phyloP scores from a whole-genome alignment of 108 stramenopile genomes.

The Chaetoceros muelleri region DNA sequence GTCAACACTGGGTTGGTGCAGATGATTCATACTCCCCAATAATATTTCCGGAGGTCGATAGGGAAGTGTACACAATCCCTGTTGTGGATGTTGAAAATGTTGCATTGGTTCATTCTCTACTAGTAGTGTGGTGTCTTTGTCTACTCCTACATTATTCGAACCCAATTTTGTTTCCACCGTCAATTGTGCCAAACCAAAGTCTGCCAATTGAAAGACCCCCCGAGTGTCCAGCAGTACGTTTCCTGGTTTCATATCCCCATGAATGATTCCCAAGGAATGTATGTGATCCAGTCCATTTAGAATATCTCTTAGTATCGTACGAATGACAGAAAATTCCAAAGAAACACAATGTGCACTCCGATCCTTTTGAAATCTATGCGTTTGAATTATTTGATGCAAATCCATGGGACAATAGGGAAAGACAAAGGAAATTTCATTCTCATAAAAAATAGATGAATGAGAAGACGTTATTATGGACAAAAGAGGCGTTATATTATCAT shows the following conservation, averaged over 20 bases:
- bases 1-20: constrained; percentile 36
- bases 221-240: constrained; percentile 51
- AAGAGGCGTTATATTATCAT: constrained; percentile 29
- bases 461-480: constrained; percentile 11
- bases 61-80: constrained; percentile 57
- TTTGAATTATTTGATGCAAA: constrained; percentile 37
- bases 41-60: constrained; percentile 76
- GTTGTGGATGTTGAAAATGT: background rate
- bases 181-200: constrained; percentile 66
- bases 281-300: constrained; percentile 76
- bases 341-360: constrained; percentile 9
- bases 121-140: too few relatives aligned
- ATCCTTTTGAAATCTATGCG: constrained; percentile 26
- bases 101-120: constrained; percentile 14
- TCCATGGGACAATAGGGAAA: constrained; percentile 72
- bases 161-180: too few relatives aligned
- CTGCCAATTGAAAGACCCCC: constrained; percentile 57
- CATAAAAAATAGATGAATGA: background rate
- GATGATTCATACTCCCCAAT: constrained; percentile 26
- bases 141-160: too few relatives aligned
- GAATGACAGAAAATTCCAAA: constrained; percentile 25
- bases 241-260: constrained; percentile 92
- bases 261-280: constrained; percentile 81
- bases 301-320: constrained; percentile 41
- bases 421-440: constrained; percentile 28